Evolutionary conservation across 2,329 filamentous ascomycete species (phyloP).

Genomic region (Colletotrichum sp.): DNA sequence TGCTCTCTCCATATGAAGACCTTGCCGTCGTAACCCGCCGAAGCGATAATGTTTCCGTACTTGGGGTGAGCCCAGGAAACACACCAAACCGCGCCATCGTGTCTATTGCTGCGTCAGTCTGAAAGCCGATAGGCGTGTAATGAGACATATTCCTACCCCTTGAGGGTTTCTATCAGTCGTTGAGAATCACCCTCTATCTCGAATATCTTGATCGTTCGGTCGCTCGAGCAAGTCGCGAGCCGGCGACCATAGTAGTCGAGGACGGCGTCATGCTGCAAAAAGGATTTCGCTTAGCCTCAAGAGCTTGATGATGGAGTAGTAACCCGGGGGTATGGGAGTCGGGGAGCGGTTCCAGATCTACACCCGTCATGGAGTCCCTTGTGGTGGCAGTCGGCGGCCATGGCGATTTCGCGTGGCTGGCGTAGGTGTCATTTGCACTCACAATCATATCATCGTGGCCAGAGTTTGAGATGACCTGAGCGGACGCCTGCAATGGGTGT

Average conservation of each 20-base stretch:
- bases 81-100: conserved; percentile 98
- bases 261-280: conserved; percentile 85
- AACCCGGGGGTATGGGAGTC: background rate
- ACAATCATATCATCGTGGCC: conserved; percentile 99
- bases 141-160: conserved; percentile 68
- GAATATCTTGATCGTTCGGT: conserved; percentile 99
- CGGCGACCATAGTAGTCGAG: conserved; percentile 98
- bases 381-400: background rate
- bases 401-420: background rate
- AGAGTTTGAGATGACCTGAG: conserved; percentile 50
- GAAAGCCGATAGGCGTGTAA: background rate
- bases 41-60: conserved; percentile 96
- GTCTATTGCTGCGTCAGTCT: conserved; percentile 54
- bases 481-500: conserved; percentile 25
- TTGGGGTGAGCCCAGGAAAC: conserved; percentile 98
- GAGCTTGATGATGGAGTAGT: background rate
- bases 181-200: conserved; percentile 95
- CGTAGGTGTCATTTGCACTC: conserved; percentile 49
- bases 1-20: conserved; percentile 99
- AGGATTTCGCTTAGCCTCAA: background rate
- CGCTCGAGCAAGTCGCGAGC: conserved; percentile 95
- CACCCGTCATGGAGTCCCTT: background rate
- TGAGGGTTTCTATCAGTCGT: conserved; percentile 88
- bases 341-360: background rate
- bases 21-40: conserved; percentile 95